phyloP scores from a whole-genome alignment of 2,329 filamentous ascomycete species.

The Cladosporium sp. region DNA sequence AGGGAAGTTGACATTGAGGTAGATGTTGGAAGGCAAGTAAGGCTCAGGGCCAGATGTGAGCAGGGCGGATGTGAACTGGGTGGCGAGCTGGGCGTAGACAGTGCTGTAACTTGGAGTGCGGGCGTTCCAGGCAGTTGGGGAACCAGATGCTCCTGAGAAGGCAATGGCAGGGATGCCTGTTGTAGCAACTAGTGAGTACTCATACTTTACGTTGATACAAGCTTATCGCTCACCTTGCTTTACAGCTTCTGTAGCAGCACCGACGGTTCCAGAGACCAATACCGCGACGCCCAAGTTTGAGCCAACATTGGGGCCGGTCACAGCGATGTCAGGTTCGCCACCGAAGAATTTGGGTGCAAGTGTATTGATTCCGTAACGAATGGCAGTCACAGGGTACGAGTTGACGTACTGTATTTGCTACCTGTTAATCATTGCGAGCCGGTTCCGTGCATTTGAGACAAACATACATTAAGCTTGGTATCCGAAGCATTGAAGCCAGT shows the following conservation, averaged over 20 bases:
- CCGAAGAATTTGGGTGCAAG: constrained; percentile 58
- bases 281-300: constrained; percentile 58
- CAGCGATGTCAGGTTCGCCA: constrained; percentile 60
- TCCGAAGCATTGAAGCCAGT: constrained; percentile 58
- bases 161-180: constrained; percentile 64
- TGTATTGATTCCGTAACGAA: constrained; percentile 62
- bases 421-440: not conserved
- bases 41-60: constrained; percentile 59
- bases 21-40: constrained; percentile 61
- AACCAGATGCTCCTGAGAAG: constrained; percentile 59
- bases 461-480: constrained; percentile 51
- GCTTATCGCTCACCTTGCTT: constrained; percentile 34
- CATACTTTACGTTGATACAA: not conserved
- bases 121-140: constrained; percentile 55
- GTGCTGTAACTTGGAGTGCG: constrained; percentile 52
- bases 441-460: not conserved
- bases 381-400: constrained; percentile 65
- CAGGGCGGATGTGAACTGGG: constrained; percentile 54
- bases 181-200: constrained; percentile 2
- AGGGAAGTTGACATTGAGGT: constrained; percentile 71
- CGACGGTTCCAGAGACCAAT: constrained; percentile 67
- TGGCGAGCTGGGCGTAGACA: constrained; percentile 65
- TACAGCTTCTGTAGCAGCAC: constrained; percentile 61
- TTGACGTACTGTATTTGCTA: constrained; percentile 63
- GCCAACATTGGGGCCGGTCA: constrained; percentile 61